phyloP scores from a whole-genome alignment of 2,329 filamentous ascomycete genomes.

The Verticillium longisporum region DNA sequence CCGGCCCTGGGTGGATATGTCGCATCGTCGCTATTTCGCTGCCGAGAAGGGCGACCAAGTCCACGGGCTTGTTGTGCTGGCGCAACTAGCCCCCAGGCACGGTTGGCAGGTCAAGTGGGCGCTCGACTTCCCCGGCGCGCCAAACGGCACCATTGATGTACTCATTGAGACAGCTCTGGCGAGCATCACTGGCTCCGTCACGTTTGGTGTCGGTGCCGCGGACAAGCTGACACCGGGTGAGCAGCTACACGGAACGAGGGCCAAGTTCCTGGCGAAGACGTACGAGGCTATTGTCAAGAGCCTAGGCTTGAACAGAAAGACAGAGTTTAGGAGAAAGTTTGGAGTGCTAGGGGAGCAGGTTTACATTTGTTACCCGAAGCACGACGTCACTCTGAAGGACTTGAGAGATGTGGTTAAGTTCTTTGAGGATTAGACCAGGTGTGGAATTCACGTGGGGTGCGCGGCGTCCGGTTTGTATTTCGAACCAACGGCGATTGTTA shows the following conservation, averaged over 20 bases:
- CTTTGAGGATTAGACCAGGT: conserved; percentile 54
- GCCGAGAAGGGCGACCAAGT: conserved; percentile 70
- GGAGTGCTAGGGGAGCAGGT: conserved; percentile 77
- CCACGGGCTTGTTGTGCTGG: conserved; percentile 72
- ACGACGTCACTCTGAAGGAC: conserved; percentile 75
- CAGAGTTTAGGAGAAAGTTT: conserved; percentile 85
- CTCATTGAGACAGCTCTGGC: conserved; percentile 66
- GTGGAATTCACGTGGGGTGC: background rate
- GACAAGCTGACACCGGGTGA: conserved; percentile 69
- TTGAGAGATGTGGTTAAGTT: conserved; percentile 84
- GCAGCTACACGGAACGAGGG: conserved; percentile 72
- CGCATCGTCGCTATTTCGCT: conserved; percentile 81
- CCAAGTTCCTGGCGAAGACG: conserved; percentile 74
- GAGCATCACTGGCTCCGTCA: conserved; percentile 52
- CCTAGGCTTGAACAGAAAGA: conserved; percentile 76
- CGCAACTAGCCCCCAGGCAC: conserved; percentile 70
- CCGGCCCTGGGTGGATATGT: conserved; percentile 76
- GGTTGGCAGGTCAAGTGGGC: conserved; percentile 96
- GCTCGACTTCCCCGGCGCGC: conserved; percentile 83
- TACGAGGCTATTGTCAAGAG: conserved; percentile 80
- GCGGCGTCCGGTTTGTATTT: background rate
- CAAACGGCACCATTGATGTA: conserved; percentile 82
- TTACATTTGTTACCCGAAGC: conserved; percentile 84
- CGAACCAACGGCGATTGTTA: too few relatives aligned
- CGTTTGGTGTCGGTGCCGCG: conserved; percentile 80